Evolutionary conservation across 768 basidiomycete species (phyloP).

Genomic region (Mycena amicta): DNA sequence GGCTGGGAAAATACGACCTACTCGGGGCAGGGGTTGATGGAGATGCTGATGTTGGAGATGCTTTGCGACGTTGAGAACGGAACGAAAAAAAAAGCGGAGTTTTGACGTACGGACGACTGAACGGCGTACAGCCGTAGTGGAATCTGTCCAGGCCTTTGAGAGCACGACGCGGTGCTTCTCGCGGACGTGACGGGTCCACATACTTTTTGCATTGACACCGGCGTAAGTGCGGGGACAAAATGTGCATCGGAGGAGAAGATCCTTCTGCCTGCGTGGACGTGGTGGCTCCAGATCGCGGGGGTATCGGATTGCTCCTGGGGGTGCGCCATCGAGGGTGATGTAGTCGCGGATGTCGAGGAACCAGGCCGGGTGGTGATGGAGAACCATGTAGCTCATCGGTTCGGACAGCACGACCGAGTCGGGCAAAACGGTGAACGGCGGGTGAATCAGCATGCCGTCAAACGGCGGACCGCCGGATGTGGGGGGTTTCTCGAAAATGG

Average conservation of each 20-base stretch:
- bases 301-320: constrained; percentile 45
- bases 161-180: constrained; percentile 66
- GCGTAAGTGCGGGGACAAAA: constrained; percentile 60
- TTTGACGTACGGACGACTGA: too few species aligned
- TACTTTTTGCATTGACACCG: constrained; percentile 62
- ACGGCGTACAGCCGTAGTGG: constrained; percentile 16
- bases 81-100: too few species aligned
- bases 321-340: constrained; percentile 32
- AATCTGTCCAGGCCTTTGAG: constrained; percentile 41
- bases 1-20: not conserved
- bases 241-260: constrained; percentile 47
- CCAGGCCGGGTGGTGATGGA: constrained; percentile 56
- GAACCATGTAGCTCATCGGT: constrained; percentile 52
- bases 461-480: constrained; percentile 19
- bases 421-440: constrained; percentile 18
- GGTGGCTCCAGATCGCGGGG: constrained; percentile 59
- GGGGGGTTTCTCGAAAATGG: constrained; percentile 14
- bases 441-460: constrained; percentile 20
- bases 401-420: constrained; percentile 31
- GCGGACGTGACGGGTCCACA: constrained; percentile 62
- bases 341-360: constrained; percentile 55
- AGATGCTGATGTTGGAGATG: not conserved
- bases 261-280: constrained; percentile 39
- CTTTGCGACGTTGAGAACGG: too few species aligned
- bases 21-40: not conserved